Percentiles rank a stretch among this genome's conserved stretches.
phyloP scores from a whole-genome alignment of 2,329 filamentous ascomycete species.

The Monosporascus cannonballus region DNA sequence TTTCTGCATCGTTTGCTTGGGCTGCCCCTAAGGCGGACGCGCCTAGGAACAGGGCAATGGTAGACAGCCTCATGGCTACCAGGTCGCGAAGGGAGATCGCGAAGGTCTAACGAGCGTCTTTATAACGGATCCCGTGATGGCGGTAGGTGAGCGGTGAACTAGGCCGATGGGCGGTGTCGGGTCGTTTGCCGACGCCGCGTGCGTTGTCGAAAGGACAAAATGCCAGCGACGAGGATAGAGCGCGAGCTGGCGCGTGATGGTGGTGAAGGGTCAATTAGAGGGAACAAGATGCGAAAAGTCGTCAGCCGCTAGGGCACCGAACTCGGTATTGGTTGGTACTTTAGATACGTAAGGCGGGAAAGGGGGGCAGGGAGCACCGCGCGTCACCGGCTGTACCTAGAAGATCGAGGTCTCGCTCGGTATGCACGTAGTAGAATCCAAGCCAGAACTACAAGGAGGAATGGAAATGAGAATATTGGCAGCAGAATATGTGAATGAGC shows the following conservation, averaged over 20 bases:
- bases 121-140: constrained; percentile 4
- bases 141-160: neutral
- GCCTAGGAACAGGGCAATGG: constrained; percentile 41
- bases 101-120: constrained; percentile 13
- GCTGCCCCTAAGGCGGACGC: constrained; percentile 35
- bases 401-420: constrained; percentile 14
- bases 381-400: constrained; percentile 16
- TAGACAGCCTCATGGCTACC: constrained; percentile 37
- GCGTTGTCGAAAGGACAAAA: neutral
- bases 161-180: neutral
- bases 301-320: neutral
- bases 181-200: neutral
- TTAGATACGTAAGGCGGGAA: constrained; percentile 13
- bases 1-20: constrained; percentile 28
- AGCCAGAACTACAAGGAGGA: constrained; percentile 7
- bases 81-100: constrained; percentile 10
- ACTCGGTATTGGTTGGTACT: constrained; percentile 3
- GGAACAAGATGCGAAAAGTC: too few species aligned
- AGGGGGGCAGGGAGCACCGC: constrained; percentile 9
- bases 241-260: neutral
- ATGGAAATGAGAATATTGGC: constrained; percentile 3
- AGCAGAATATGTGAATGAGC: too few species aligned
- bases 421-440: constrained; percentile 13
- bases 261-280: neutral
- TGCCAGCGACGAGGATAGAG: too few species aligned